Evolutionary conservation across 352 stramenopile genomes (phyloP), one percentile per base, ranked within the genome.

Genomic region (Globisporangium acanthophoron): DNA sequence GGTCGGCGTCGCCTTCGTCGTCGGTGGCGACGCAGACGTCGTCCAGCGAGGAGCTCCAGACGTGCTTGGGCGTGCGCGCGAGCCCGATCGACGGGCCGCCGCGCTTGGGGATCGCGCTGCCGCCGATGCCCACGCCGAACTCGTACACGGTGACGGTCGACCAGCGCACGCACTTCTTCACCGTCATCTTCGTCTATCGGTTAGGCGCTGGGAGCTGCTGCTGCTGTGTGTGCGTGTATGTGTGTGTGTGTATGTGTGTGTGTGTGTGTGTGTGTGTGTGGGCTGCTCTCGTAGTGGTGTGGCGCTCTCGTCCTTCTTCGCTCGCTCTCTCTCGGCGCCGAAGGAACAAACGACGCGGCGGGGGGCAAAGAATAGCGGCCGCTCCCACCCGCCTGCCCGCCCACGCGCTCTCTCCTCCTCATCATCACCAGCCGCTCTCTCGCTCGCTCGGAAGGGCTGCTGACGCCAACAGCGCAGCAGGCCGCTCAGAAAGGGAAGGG

Each of bases 131-230:
- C 31, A 84, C 73, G 12, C 63, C 69, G 49, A 80, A 87, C 71
- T 84, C 77, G 52, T 84, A 76, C 33, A 85, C 71, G 7, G 69
- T 84, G 54, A 85, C 49, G 33, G 74, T 87, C 37, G 66, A 81
- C 72, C 71, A 87, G 35, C 70, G 66, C 60, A 80, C 66, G 12
- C 55, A 67, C 66, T 78, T 78, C 44, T 50, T 65, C 3, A 61
- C 31, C 18, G 52, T 65, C 51, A 59, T 64, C 31, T 20, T 37
- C 31, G 31, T 35, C 31, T 35, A 35, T 9, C 31, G 5, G 5
- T 7, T 35, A 11, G 31, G 31, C 1, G 31, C 78, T 48, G 24
- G 1, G 24, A 27, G 24, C 24, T 27, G 24, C 24, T 27, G 24
- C 24, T 27, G 24, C 24, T 11, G 43, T 48, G 16, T 48, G 18